Percentiles rank a stretch among this genome's conserved stretches.
These are phyloP conservation scores for Lachnellula suecica DNA, from an alignment of 2,329 filamentous ascomycete genomes.

Conservation along the genomic window DNA sequence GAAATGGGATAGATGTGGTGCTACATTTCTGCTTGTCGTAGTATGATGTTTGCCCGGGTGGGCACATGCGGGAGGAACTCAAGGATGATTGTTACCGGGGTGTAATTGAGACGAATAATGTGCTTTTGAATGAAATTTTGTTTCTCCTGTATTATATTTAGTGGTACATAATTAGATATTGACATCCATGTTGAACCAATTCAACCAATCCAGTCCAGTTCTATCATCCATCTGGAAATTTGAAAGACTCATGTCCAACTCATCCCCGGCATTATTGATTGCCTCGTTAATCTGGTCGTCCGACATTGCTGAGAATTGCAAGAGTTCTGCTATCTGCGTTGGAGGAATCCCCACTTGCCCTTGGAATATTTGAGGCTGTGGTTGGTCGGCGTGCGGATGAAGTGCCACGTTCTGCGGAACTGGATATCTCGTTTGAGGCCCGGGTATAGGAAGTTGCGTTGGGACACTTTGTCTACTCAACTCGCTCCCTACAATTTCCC, in stretches of 20 bases:
- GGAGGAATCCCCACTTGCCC: slow-evolving; percentile 6
- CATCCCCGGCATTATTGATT: slow-evolving; percentile 60
- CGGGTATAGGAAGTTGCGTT: neutral
- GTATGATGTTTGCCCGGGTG: too few relatives aligned
- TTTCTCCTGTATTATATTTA: neutral
- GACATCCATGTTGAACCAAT: slow-evolving; percentile 30
- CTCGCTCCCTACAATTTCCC: slow-evolving; percentile 35
- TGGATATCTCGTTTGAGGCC: neutral
- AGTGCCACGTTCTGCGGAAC: neutral
- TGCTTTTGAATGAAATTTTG: neutral
- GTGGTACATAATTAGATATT: too few relatives aligned
- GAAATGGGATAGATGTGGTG: too few relatives aligned
- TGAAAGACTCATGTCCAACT: slow-evolving; percentile 43
- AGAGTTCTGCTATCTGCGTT: slow-evolving; percentile 37
- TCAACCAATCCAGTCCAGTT: slow-evolving; percentile 29
- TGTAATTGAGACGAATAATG: too few relatives aligned
- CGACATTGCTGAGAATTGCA: slow-evolving; percentile 69
- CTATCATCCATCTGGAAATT: slow-evolving; percentile 26
- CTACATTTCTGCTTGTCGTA: too few relatives aligned
- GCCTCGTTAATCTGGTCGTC: slow-evolving; percentile 67
- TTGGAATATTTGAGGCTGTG: neutral
- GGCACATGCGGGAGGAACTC: too few relatives aligned
- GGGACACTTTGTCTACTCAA: slow-evolving; percentile 3
- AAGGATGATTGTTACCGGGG: too few relatives aligned
- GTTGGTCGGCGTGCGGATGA: neutral